These are phyloP conservation scores for Mycena latifolia DNA, from an alignment of 768 basidiomycete species.

Conservation along the genomic window DNA sequence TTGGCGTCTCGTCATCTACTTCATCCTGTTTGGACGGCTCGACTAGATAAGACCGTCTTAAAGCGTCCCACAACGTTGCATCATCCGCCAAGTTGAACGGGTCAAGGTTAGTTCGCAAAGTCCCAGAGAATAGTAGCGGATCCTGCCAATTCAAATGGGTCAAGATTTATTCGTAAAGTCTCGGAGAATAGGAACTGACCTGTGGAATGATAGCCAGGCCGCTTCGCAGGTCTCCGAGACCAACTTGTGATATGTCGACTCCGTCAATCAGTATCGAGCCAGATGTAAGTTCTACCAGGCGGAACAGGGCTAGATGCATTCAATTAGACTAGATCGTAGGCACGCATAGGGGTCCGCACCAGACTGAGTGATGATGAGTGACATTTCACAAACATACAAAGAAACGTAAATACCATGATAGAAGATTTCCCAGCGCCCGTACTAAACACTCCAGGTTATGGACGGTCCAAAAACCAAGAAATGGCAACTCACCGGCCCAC, in stretches of 20 bases:
- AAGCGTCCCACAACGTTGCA: slow-evolving; percentile 86
- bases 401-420: neutral
- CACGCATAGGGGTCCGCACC: neutral
- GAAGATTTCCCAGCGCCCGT: slow-evolving; percentile 84
- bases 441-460: slow-evolving; percentile 43
- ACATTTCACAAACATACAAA: neutral
- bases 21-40: slow-evolving; percentile 56
- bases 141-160: no score
- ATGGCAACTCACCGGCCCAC: slow-evolving; percentile 66
- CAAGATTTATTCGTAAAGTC: slow-evolving; percentile 87
- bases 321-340: slow-evolving; percentile 9
- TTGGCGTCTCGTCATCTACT: slow-evolving; percentile 49
- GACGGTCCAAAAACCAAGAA: slow-evolving; percentile 5
- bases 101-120: slow-evolving; percentile 88
- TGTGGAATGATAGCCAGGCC: slow-evolving; percentile 87
- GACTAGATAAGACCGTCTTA: slow-evolving; percentile 87
- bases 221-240: slow-evolving; percentile 77
- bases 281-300: slow-evolving; percentile 82
- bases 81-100: slow-evolving; percentile 89
- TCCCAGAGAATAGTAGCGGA: slow-evolving; percentile 77
- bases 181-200: slow-evolving; percentile 77
- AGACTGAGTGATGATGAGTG: slow-evolving; percentile 39
- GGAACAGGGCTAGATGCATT: slow-evolving; percentile 69
- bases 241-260: slow-evolving; percentile 86
- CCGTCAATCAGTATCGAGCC: slow-evolving; percentile 87